phyloP scores from a whole-genome alignment of 805 yeast species.

The Pichia exigua region DNA sequence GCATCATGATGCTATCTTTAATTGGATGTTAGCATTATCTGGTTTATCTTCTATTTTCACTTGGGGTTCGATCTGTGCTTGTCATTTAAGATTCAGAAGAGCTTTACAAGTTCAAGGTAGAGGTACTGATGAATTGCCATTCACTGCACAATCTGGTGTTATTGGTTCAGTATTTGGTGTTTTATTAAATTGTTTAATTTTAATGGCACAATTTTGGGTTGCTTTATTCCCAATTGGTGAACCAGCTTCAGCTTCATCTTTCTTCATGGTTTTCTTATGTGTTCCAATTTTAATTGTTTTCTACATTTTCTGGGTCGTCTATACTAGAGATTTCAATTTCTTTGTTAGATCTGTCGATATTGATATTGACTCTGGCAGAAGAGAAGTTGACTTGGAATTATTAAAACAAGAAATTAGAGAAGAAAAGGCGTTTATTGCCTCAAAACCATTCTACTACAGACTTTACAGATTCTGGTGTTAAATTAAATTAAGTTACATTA shows the following conservation, averaged over 20 bases:
- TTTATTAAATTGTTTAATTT: constrained; percentile 46
- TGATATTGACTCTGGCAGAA: constrained; percentile 55
- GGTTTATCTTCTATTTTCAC: constrained; percentile 68
- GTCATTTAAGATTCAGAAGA: constrained; percentile 60
- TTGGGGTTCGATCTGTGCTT: constrained; percentile 66
- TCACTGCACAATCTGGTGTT: constrained; percentile 57
- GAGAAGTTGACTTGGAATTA: constrained; percentile 48
- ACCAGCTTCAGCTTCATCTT: constrained; percentile 40
- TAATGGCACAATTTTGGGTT: constrained; percentile 73
- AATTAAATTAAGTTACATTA: not conserved
- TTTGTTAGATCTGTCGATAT: constrained; percentile 40
- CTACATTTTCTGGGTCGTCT: constrained; percentile 28
- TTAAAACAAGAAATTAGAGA: constrained; percentile 47
- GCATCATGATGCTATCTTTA: constrained; percentile 47
- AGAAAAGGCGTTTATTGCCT: constrained; percentile 40
- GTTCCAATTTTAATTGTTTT: constrained; percentile 50
- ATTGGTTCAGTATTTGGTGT: constrained; percentile 58
- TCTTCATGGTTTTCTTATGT: constrained; percentile 59
- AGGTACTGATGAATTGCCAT: constrained; percentile 54
- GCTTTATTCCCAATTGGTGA: constrained; percentile 62
- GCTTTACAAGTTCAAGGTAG: constrained; percentile 62
- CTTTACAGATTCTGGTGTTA: constrained; percentile 48
- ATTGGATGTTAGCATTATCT: constrained; percentile 69
- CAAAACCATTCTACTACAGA: constrained; percentile 41
- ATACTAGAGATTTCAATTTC: constrained; percentile 38